Evolutionary conservation across 2,329 filamentous ascomycete genomes (phyloP), one percentile per base, ranked within the genome.

Genomic region (Diaporthe sp.): DNA sequence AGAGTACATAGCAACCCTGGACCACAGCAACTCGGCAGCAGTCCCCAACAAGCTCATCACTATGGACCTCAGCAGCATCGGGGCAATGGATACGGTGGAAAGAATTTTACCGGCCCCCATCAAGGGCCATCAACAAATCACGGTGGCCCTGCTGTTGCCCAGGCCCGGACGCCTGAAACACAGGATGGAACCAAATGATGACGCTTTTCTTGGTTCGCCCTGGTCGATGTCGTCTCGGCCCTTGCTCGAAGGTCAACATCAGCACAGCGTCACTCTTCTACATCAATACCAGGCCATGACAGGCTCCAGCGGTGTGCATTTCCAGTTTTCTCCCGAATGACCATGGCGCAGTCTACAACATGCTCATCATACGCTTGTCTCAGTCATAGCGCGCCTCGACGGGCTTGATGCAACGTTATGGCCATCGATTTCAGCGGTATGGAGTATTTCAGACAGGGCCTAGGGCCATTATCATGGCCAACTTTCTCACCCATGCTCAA

Each of bases 11-110:
- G 87, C 78, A 90, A 89, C 72, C 85, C 86, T 46, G 89, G 89
- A 72, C 87, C 89, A 53, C 91, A 92, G 78, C 92, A 93, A 77
- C 93, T 89, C 81, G 89, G 91, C 73, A 90, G 89, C 49, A 94
- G 92, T 79, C 92, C 92, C 69, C 92, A 93, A 77, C 90, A 93
- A 76, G 85, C 87, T 79, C 91, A 93, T 81, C 90, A 93, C 79
- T 93, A 91, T 80, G 88, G 88, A 2, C 88, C 87, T 53, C 89
- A 89, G 77, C 89, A 91, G 80, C 90, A 88, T 79, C 89, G 89
- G 78, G 88, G 87, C 78, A 89, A 88, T 81, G 89, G 86, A 75
- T 89, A 89, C 76, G 80, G 80, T 77, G 87, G 85, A 78, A 90
- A 90, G 82, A 88, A 86, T 77, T 88, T 87, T 76, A 85, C 74